Evolutionary conservation across 2,329 filamentous ascomycete species (phyloP), one percentile per base, ranked within the genome.

Genomic region (Aspergillus sp.): DNA sequence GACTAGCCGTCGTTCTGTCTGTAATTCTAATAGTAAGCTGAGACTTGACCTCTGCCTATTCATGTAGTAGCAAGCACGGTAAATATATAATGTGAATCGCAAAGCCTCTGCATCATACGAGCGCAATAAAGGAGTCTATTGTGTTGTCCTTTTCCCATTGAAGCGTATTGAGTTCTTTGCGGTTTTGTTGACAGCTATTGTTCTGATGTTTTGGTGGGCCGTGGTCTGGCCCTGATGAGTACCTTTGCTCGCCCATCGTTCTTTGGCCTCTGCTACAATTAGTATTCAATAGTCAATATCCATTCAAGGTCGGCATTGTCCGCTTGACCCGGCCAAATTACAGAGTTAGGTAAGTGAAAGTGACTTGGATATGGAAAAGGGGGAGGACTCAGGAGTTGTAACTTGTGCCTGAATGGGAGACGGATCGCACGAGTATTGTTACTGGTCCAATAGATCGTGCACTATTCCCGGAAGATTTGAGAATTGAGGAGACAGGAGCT

Each of bases 341-440:
- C 34, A 36, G 32, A 34, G 34, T 36, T 15, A 36, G 34, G 26
- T 30, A 30, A 30, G 26, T 30, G 26, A n/a, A n/a, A n/a, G 13
- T 7, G 34, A 15, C n/a, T 36, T 36, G 34, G n/a, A 43, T n/a
- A 32, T 43, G 13, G 34, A 60, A 60, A 60, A 56, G 58, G 58
- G 58, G 52, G 52, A 39, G 48, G 45, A 55, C 22, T 52, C 56
- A 58, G 55, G 43, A 53, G 26, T 30, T 30, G 26, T 30, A 30
- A 30, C 26, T 11, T 11, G 55, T 30, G 15, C 45, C 44, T n/a
- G 48, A 30, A 15, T 22, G 32, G 48, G 26, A 38, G 24, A 56
- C 38, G 18, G 24, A 43, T 41, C 22, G 51, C 42, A 58, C 45
- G 20, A 39, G 48, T 48, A 34, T 4, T 11, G 15, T 13, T 38